These are phyloP conservation scores for Dryas alaskensis DNA, from an alignment of 306 rosid genomes.

Conservation along the genomic window DNA sequence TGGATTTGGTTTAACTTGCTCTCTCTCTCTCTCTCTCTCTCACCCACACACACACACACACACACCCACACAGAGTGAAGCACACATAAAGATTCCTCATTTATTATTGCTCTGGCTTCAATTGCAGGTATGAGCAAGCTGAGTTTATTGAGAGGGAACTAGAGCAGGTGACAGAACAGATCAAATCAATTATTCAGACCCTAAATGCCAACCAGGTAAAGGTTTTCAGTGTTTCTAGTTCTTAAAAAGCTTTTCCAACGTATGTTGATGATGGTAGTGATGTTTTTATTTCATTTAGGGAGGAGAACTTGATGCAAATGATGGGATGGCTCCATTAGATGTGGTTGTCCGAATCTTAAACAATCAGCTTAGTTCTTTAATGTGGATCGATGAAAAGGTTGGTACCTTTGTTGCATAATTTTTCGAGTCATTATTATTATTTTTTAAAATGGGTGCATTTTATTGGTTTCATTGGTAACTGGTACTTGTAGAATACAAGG, in stretches of 20 bases:
- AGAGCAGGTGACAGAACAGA: slow-evolving; percentile 95
- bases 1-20: not conserved
- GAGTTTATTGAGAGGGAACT: slow-evolving; percentile 87
- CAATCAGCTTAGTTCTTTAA: slow-evolving; percentile 85
- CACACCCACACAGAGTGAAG: not conserved
- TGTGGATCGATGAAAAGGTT: slow-evolving; percentile 99
- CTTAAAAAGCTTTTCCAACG: not conserved
- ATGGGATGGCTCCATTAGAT: slow-evolving; percentile 80
- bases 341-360: slow-evolving; percentile 83
- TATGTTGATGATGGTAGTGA: slow-evolving; percentile 18
- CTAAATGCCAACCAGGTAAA: slow-evolving; percentile 87
- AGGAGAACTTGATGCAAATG: slow-evolving; percentile 73
- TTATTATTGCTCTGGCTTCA: not conserved
- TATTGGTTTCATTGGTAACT: not conserved
- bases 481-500: not conserved
- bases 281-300: slow-evolving; percentile 48
- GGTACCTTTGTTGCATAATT: slow-evolving; percentile 19
- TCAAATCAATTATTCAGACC: slow-evolving; percentile 79
- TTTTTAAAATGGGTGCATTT: not conserved
- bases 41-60: not conserved
- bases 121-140: slow-evolving; percentile 84
- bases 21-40: not conserved
- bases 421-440: not conserved
- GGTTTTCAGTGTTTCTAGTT: slow-evolving; percentile 13
- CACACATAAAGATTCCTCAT: not conserved